Evolutionary conservation across 2,329 filamentous ascomycete genomes (phyloP), one percentile per base, ranked within the genome.

Genomic region (Alternaria sp.): DNA sequence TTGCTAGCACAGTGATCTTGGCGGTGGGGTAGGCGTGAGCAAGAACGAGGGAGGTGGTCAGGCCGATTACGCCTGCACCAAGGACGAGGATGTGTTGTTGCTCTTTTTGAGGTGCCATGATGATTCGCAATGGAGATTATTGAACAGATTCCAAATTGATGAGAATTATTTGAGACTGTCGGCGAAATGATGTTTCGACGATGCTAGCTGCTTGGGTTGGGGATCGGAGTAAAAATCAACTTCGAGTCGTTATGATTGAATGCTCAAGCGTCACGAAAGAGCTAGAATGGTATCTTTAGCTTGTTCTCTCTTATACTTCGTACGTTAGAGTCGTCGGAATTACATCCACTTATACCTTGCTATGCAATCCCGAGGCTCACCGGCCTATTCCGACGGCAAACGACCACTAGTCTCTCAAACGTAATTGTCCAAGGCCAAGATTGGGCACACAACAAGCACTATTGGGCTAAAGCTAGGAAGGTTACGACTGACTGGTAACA

Each of bases 1-100:
- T 96, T 5, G 92, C 90, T 31, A 92, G 81, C 34, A 96, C 82
- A 0, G 90, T 93, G 63, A 96, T 80, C 23, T 80, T 79, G 65
- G 88, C 83, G 3, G 75, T 68, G 2, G 81, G 79, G 39, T 80
- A 80, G 59, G 85, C 81, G 54, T 82, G 79, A 2, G 86, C 85
- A 11, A 90, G 80, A 11, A 85, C 77, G 29, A 89, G 80, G 17
- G 88, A 87, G 2, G 86, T 88, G 2, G 88, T 90, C 46, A 90
- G 80, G 26, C 88, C 88, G 34, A 86, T 83, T 3, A 91, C 88
- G 42, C 88, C 88, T 45, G 88, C 88, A 45, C 87, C 74, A 2
- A 77, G 66, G 53, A 77, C 56, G 53, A 70, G 58, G 58, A 77
- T 69, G 46, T 68, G 53, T 24, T 63, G 49, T 3, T 45, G 51